Evolutionary conservation across 257 asterid species (phyloP), one percentile per base, ranked within the genome.

Genomic region (Primulina huaijiensis): DNA sequence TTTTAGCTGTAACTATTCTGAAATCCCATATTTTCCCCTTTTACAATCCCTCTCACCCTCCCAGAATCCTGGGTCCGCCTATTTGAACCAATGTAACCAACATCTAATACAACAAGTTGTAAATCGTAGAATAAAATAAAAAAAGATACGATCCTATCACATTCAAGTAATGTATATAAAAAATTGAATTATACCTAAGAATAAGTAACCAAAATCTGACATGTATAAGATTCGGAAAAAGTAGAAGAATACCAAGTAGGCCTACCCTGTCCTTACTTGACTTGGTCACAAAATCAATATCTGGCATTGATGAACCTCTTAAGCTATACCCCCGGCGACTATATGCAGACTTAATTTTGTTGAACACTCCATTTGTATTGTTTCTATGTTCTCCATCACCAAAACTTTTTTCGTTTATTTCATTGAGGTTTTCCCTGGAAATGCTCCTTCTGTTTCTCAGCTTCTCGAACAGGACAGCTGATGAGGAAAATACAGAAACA

Each of bases 401-500:
- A 6, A 63, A 37, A 33, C 23, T 62, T 56, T 71, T 81, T 43
- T 80, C 83, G 59, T 63, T 75, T 35, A 55, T 61, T 62, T 79
- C 88, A 52, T 38, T n/a, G 60, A 53, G 55, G 67, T 64, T 87
- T 75, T 81, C 86, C 64, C 66, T 74, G 16, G 80, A 63, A 79
- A 78, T 50, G 33, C 76, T 27, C 19, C 71, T 82, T 69, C 82
- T 92, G 75, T 80, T 85, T 68, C 75, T 84, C 82, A 93, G 78
- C 87, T 89, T 90, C 72, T 80, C 92, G 67, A 93, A 93, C 75
- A 93, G 86, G 8, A 96, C 97, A 63, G 97, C 94, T 66, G 99
- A 93, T 61, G 99, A 90, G 62, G 99, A 90, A 75, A 93, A 90
- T 76, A 90, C 97, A 17, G 99, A 93, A 79, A 88, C 96, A 50